A percentile compares a stretch with the other conserved stretches of the same genome.
Conservation (phyloP, 169 alveolate species). For the Babesia ovata region DNA sequence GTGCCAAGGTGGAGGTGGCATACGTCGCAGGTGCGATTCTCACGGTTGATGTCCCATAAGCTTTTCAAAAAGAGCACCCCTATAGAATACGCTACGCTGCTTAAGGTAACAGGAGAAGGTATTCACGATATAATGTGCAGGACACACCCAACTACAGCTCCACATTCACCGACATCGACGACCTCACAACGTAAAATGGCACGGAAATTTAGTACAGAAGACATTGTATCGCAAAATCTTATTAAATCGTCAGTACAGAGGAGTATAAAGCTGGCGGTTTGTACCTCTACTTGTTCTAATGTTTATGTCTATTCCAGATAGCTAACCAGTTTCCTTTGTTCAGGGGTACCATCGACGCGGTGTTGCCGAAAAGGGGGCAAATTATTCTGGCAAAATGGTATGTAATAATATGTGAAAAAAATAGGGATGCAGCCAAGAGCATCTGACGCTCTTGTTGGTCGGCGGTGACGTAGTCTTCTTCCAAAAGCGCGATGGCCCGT, state of each 20-base stretch:
- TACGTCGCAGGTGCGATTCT: constrained; percentile 13
- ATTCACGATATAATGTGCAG: constrained; percentile 3
- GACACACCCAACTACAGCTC: constrained; percentile 43
- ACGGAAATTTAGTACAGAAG: constrained; percentile 72
- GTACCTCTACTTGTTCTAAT: neutral
- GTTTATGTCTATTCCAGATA: constrained; percentile 16
- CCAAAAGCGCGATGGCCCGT: constrained; percentile 91
- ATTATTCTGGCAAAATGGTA: constrained; percentile 84
- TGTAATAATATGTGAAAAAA: neutral
- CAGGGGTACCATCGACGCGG: constrained; percentile 80
- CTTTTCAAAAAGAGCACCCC: neutral
- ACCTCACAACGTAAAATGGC: constrained; percentile 53
- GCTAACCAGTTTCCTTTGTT: constrained; percentile 51
- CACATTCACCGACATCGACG: neutral
- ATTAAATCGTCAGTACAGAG: constrained; percentile 87
- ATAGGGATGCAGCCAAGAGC: constrained; percentile 75
- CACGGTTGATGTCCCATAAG: constrained; percentile 18
- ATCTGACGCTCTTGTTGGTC: constrained; percentile 76
- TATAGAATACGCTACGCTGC: neutral
- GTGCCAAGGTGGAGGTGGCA: neutral
- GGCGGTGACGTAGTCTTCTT: constrained; percentile 83
- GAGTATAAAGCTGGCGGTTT: constrained; percentile 79
- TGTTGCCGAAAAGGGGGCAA: constrained; percentile 88
- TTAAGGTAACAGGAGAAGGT: neutral
- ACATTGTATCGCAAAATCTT: constrained; percentile 82